phyloP scores from a whole-genome alignment of 2,329 filamentous ascomycete genomes.

The Nigrospora osmanthi region DNA sequence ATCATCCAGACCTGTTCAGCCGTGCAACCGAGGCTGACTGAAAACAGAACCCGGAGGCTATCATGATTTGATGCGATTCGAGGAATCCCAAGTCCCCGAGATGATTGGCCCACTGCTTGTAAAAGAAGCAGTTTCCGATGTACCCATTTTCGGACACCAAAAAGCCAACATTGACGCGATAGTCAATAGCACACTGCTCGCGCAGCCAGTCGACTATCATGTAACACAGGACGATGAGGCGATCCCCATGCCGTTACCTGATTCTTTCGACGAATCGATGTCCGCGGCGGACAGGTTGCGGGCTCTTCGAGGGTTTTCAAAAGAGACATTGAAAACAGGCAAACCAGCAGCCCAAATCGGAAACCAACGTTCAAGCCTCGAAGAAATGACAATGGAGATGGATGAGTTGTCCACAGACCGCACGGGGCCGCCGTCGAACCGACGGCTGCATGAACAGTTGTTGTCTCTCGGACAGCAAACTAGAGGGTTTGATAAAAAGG shows the following conservation, averaged over 20 bases:
- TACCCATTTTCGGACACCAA: slow-evolving; percentile 50
- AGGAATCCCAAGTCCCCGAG: slow-evolving; percentile 41
- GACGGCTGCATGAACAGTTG: slow-evolving; percentile 50
- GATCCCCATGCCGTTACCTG: slow-evolving; percentile 25
- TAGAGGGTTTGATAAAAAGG: slow-evolving; percentile 39
- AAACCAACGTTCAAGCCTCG: slow-evolving; percentile 6
- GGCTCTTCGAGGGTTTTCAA: slow-evolving; percentile 30
- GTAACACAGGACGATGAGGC: slow-evolving; percentile 28
- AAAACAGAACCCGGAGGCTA: slow-evolving; percentile 40
- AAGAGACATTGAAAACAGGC: slow-evolving; percentile 10
- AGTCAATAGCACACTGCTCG: slow-evolving; percentile 31
- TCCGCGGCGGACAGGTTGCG: slow-evolving; percentile 42
- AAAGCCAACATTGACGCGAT: slow-evolving; percentile 33
- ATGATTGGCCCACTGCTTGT: slow-evolving; percentile 47
- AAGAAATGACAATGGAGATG: slow-evolving; percentile 20
- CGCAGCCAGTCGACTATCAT: slow-evolving; percentile 22
- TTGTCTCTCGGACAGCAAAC: slow-evolving; percentile 35
- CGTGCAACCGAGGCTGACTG: slow-evolving; percentile 14
- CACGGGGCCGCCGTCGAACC: slow-evolving; percentile 35
- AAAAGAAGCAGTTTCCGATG: slow-evolving; percentile 43
- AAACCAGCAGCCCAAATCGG: slow-evolving; percentile 8
- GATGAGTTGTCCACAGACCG: slow-evolving; percentile 28
- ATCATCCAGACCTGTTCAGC: neutral
- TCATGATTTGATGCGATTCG: slow-evolving; percentile 50
- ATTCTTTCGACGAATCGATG: slow-evolving; percentile 30